phyloP scores from a whole-genome alignment of 129 eudicot genomes.

The Flaveria sonorensis region DNA sequence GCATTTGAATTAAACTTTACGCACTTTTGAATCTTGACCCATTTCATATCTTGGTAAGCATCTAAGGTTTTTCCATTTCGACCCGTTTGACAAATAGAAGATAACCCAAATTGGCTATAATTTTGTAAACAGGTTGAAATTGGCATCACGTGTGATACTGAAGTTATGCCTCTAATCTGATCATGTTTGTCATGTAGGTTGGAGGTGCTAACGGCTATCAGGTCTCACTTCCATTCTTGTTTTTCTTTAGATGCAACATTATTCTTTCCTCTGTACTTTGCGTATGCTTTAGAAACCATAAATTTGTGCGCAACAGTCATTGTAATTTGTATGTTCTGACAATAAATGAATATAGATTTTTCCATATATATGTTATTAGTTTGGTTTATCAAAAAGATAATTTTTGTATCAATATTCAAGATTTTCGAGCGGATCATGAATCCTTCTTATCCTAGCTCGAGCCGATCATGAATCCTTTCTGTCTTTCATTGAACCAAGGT shows the following conservation, averaged over 20 bases:
- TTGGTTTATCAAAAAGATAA: background rate
- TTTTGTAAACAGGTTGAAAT: background rate
- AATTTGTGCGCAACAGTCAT: slow-evolving; percentile 22
- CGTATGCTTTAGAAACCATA: slow-evolving; percentile 1
- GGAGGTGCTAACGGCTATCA: slow-evolving; percentile 23
- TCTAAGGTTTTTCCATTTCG: background rate
- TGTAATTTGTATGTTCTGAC: slow-evolving; percentile 10
- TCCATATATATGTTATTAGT: background rate
- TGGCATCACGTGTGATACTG: background rate
- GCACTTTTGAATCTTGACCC: background rate
- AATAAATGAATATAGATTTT: slow-evolving; percentile 1
- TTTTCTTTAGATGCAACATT: slow-evolving; percentile 30
- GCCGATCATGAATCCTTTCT: too few relatives aligned
- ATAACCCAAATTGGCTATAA: background rate
- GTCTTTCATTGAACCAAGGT: too few relatives aligned
- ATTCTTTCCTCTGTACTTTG: slow-evolving; percentile 16
- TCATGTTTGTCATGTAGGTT: slow-evolving; percentile 28
- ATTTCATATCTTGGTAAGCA: background rate
- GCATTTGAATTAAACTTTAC: background rate
- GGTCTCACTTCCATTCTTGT: background rate
- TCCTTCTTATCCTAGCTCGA: background rate
- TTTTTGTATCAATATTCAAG: background rate
- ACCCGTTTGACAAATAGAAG: background rate
- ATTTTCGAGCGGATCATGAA: background rate
- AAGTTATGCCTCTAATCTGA: background rate